Base-by-base conservation (phyloP, 2,329 filamentous ascomycete genomes). In the Pestalotiopsis fici region DNA sequence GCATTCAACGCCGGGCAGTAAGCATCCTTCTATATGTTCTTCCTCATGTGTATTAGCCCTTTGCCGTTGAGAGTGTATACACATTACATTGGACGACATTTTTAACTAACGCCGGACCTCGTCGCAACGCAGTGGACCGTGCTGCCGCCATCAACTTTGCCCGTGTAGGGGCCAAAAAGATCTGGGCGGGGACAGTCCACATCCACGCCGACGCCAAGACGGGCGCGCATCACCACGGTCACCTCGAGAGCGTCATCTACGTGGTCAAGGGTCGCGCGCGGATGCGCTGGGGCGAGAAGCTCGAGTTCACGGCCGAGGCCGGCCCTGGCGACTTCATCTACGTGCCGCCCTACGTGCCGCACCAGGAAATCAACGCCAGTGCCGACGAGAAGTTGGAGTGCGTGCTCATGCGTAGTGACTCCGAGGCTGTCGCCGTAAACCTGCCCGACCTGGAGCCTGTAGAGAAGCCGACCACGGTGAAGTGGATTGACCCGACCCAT, bases 341-440 rank as follows among this genome's bases (percentile, higher is more conserved):
- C 69, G 81, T 83, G 31, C 81, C 81, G 47, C 81, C 81, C 2
- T 82, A 79, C 68, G 79, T 81, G 55, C 80, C 81, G 50, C 81
- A 83, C 72, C 81, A 83, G 73, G 81, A 83, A 76, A 83, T 83
- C 3, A 93, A 95, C 71, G 87, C 92, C 27, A 92, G 91, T 71
- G 86, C 86, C 60, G 90, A 92, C 69, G 95, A 94, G 68, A 93
- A 95, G 70, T 85, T 98, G 65, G 95, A 98, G 74, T 99, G 98
- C 80, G 95, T 96, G 23, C 96, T 65, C 13, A 65, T 65, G 63
- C 21, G 63, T 18, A 65, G 63, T n/a, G 63, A 65, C 50, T 65
- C 63, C 55, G 80, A 83, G 71, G 81, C 81, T 15, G 76, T 83
- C n/a, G 81, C 80, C 7, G 76, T 83, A 59, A 83, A 83, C 68